phyloP scores from a whole-genome alignment of 2,329 filamentous ascomycete genomes.

The Whalleya microplaca region DNA sequence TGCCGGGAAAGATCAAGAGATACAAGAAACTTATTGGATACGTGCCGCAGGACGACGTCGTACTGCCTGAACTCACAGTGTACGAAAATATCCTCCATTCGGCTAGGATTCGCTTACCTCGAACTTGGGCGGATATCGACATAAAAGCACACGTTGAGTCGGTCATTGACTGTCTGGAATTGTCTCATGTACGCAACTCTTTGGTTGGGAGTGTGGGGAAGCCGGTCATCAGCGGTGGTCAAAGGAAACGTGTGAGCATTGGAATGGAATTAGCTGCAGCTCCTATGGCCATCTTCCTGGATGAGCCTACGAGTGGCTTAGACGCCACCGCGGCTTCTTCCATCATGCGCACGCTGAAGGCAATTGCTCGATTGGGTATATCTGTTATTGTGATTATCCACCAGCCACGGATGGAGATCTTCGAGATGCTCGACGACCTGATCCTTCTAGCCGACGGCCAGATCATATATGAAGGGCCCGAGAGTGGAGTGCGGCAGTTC shows the following conservation, averaged over 20 bases:
- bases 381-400: slow-evolving; percentile 64
- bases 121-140: slow-evolving; percentile 52
- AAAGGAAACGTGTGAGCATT: slow-evolving; percentile 62
- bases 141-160: slow-evolving; percentile 58
- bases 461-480: slow-evolving; percentile 57
- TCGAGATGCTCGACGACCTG: slow-evolving; percentile 59
- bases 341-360: slow-evolving; percentile 58
- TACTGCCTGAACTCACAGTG: slow-evolving; percentile 63
- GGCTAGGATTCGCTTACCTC: slow-evolving; percentile 56
- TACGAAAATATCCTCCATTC: slow-evolving; percentile 66
- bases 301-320: slow-evolving; percentile 57
- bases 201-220: slow-evolving; percentile 55
- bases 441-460: slow-evolving; percentile 59
- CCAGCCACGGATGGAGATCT: slow-evolving; percentile 62
- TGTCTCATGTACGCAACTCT: slow-evolving; percentile 55
- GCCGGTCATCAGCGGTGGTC: slow-evolving; percentile 59
- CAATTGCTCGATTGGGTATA: slow-evolving; percentile 57
- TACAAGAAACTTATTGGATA: slow-evolving; percentile 66
- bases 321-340: slow-evolving; percentile 60
- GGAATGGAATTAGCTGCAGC: slow-evolving; percentile 61
- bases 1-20: slow-evolving; percentile 48
- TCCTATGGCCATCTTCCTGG: slow-evolving; percentile 58
- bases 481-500: slow-evolving; percentile 48
- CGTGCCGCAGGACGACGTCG: slow-evolving; percentile 64
- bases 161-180: slow-evolving; percentile 57